A percentile compares a stretch with the other conserved stretches of the same genome.
These are phyloP conservation scores for Penicillium sp. DNA, from an alignment of 2,329 filamentous ascomycete genomes.

Conservation along the genomic window DNA sequence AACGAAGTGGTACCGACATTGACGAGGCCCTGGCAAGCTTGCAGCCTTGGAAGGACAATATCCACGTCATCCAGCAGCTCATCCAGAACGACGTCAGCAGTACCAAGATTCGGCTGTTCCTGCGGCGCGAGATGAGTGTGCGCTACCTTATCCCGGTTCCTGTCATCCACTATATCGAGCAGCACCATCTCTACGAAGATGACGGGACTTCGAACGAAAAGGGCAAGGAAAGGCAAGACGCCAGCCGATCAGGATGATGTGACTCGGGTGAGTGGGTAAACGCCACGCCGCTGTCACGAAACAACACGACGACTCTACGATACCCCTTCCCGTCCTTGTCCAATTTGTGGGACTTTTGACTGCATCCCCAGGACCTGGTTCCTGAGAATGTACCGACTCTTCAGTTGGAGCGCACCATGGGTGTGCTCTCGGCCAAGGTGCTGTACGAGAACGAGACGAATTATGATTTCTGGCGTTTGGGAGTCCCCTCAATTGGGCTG, in stretches of 20 bases:
- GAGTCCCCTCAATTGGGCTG: conserved; percentile 5
- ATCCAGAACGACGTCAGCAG: conserved; percentile 84
- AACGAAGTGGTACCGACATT: conserved; percentile 82
- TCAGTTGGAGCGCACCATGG: no score
- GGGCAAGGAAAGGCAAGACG: conserved; percentile 32
- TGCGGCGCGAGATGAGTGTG: conserved; percentile 77
- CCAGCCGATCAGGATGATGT: conserved; percentile 27
- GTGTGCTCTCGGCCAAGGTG: no score
- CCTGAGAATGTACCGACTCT: no score
- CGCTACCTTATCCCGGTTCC: conserved; percentile 71
- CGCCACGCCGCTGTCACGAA: conserved; percentile 10
- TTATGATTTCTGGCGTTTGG: conserved; percentile 16
- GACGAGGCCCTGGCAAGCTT: conserved; percentile 81
- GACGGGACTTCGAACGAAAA: conserved; percentile 39
- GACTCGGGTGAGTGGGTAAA: neutral
- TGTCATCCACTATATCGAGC: conserved; percentile 71
- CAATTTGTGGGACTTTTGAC: conserved; percentile 1
- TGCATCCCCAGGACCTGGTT: neutral
- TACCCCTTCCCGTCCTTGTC: conserved; percentile 17
- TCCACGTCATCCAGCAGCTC: conserved; percentile 83
- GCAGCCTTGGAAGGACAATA: conserved; percentile 78
- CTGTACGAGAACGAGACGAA: conserved; percentile 13
- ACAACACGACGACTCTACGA: conserved; percentile 20
- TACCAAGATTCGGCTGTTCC: conserved; percentile 75
- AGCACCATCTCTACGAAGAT: conserved; percentile 64